Percentiles rank a stretch among this genome's conserved stretches.
These are phyloP conservation scores for Leccinum sublutescens DNA, from an alignment of 768 basidiomycete genomes.

Conservation along the genomic window DNA sequence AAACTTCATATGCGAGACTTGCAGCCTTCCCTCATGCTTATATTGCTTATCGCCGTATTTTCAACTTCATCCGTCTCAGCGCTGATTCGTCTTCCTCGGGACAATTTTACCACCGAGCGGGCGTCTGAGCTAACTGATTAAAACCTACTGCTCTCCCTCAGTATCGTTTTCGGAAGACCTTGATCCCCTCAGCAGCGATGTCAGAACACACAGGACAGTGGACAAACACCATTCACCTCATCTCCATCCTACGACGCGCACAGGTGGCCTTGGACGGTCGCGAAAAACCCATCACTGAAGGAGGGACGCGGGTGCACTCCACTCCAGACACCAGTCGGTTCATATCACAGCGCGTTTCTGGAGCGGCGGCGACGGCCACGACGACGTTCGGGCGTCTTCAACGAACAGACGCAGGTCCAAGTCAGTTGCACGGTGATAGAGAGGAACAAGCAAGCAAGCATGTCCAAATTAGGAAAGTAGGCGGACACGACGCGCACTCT, in stretches of 20 bases:
- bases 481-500: neutral
- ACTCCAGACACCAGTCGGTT: constrained; percentile 22
- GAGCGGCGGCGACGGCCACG: constrained; percentile 21
- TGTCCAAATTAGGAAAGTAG: constrained; percentile 27
- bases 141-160: neutral
- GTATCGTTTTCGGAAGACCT: too few species aligned
- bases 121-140: neutral
- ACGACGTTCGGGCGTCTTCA: constrained; percentile 20
- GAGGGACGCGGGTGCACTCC: too few species aligned
- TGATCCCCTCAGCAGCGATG: constrained; percentile 6
- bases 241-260: constrained; percentile 36
- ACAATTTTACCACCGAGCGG: neutral
- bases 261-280: constrained; percentile 33
- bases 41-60: neutral
- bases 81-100: neutral
- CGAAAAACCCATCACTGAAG: constrained; percentile 18
- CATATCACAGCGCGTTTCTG: constrained; percentile 37
- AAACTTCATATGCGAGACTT: neutral
- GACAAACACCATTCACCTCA: neutral
- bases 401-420: too few species aligned
- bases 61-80: neutral
- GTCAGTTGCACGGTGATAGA: too few species aligned
- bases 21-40: neutral
- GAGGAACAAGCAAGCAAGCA: neutral
- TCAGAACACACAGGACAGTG: constrained; percentile 1